Conservation (phyloP, 805 yeast genomes). For the Lipomyces oligophaga region DNA sequence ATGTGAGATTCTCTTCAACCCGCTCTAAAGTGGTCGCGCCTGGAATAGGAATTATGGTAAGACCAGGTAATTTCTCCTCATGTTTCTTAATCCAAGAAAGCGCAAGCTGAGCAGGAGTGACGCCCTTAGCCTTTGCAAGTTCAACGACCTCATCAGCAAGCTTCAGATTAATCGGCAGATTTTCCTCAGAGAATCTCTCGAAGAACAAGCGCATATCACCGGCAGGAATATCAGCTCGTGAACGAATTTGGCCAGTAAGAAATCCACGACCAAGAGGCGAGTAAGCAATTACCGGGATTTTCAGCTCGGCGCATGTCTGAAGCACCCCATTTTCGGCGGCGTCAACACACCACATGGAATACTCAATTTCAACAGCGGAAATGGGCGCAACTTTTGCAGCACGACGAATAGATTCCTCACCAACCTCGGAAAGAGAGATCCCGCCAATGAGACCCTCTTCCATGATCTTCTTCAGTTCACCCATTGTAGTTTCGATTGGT, state of each 20-base stretch:
- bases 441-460: slow-evolving; percentile 64
- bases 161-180: slow-evolving; percentile 49
- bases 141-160: slow-evolving; percentile 49
- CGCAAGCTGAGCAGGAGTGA: slow-evolving; percentile 66
- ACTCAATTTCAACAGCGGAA: slow-evolving; percentile 72
- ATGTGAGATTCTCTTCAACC: slow-evolving; percentile 55
- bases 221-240: slow-evolving; percentile 47
- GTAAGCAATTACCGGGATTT: slow-evolving; percentile 70
- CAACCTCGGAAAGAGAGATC: slow-evolving; percentile 70
- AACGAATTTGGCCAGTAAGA: slow-evolving; percentile 58
- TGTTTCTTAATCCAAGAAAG: slow-evolving; percentile 59
- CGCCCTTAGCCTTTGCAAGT: slow-evolving; percentile 45
- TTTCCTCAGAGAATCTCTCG: slow-evolving; percentile 60
- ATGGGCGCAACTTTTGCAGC: slow-evolving; percentile 56
- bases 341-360: slow-evolving; percentile 63
- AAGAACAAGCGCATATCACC: slow-evolving; percentile 52
- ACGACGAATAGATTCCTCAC: slow-evolving; percentile 54
- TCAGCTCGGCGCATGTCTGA: slow-evolving; percentile 52
- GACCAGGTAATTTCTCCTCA: slow-evolving; percentile 38
- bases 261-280: slow-evolving; percentile 82
- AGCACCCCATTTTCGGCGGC: slow-evolving; percentile 60
- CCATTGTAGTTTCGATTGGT: slow-evolving; percentile 59
- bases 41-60: slow-evolving; percentile 74
- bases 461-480: slow-evolving; percentile 53
- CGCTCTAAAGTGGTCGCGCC: slow-evolving; percentile 60